These are phyloP conservation scores for Aspergillus hiratsukae DNA, from an alignment of 2,329 filamentous ascomycete species.

Conservation along the genomic window DNA sequence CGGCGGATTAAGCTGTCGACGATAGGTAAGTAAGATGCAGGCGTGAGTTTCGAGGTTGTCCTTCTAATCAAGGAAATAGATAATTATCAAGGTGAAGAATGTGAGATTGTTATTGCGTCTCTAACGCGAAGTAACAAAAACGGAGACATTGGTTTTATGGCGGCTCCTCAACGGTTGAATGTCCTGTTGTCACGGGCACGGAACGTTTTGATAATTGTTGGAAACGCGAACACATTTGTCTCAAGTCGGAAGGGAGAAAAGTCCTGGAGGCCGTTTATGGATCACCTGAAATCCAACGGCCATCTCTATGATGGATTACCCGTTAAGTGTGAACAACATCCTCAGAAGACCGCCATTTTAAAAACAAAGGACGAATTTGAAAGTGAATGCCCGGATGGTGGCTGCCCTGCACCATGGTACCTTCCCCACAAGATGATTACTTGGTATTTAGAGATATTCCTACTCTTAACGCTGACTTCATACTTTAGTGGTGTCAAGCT, in stretches of 20 bases:
- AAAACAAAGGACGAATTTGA: slow-evolving; percentile 56
- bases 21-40: slow-evolving; percentile 51
- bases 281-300: slow-evolving; percentile 48
- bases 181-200: slow-evolving; percentile 66
- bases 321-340: slow-evolving; percentile 58
- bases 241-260: slow-evolving; percentile 53
- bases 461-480: not conserved
- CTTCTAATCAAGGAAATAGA: slow-evolving; percentile 43
- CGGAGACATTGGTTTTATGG: slow-evolving; percentile 68
- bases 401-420: slow-evolving; percentile 62
- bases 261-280: slow-evolving; percentile 57
- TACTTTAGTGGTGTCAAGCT: slow-evolving; percentile 42
- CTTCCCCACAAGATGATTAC: slow-evolving; percentile 15
- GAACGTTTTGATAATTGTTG: slow-evolving; percentile 62
- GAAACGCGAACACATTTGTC: slow-evolving; percentile 65
- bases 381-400: slow-evolving; percentile 61
- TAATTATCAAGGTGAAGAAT: slow-evolving; percentile 76
- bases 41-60: not conserved
- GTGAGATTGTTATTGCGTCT: slow-evolving; percentile 66
- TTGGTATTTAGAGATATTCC: no score
- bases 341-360: slow-evolving; percentile 46
- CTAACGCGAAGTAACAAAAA: slow-evolving; percentile 62
- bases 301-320: slow-evolving; percentile 59
- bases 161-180: slow-evolving; percentile 61
- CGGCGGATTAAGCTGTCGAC: slow-evolving; percentile 59